Base-by-base conservation (phyloP, 108 stramenopile genomes). In the Skeletonema menzelii region DNA sequence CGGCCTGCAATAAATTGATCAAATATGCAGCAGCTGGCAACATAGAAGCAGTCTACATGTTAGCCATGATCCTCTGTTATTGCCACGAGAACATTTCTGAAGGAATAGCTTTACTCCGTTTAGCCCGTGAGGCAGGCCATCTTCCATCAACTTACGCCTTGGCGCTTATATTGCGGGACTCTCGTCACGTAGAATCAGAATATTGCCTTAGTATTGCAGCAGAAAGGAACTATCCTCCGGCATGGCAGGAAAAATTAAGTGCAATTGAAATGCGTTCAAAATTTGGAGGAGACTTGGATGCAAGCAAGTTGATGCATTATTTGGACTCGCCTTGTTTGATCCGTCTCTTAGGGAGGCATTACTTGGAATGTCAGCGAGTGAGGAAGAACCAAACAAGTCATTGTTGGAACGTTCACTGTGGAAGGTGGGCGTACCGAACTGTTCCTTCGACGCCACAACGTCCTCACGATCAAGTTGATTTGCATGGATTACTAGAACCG, bases 361-460 rank as follows among this genome's bases (percentile, higher is more conserved):
- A 94, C 67, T 67, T 91, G 5, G 70, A 80, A 56, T 87, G 86
- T 8, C 49, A 82, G 4, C 77, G 82, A 35, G 65, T 86, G 38
- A 78, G 86, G 56, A 79, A 76, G 58, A 49, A 85, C 49, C 87
- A 82, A 58, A 93, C 95, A 8, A 87, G 86, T 56, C 95, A 96
- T 69, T 96, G 95, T 73, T 96, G 95, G 95, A 93, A 96, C 76
- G 87, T 91, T 13, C 65, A 86, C 34, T 95, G 94, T 65, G 94
- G 94, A 32, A 72, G 85, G 59, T 95, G 94, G 94, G 91, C 92
- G 34, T 89, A 89, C 72, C 91, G 90, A 67, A 86, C 89, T 11
- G 67, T 71, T 27, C 34, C 63, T n/a, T 22, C 59, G 4, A 37
- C n/a, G 27, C n/a, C 47, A 32, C 27, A 47, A 31, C 30, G 53